Evolutionary conservation across 2,329 filamentous ascomycete species (phyloP), one percentile per base, ranked within the genome.

Genomic region (Verticillium nubilum): DNA sequence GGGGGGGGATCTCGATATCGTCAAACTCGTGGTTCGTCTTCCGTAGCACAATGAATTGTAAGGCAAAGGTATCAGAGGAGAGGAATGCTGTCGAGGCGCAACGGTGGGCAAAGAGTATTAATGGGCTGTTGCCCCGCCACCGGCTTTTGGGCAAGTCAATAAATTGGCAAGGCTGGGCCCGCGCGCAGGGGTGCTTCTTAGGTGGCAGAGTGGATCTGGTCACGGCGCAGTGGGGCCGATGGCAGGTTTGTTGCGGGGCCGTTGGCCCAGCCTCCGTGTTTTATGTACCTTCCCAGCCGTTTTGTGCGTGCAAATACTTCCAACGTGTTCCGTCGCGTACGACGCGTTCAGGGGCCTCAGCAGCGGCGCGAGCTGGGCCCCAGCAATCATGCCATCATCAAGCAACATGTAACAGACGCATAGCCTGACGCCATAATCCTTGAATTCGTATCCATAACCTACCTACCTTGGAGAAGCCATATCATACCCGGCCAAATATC

Each of bases 91-190:
- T 19, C 12, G 42, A 50, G 42, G 42, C 42, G 10, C n/a, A 50
- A 25, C 19, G 42, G 42, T 50, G 42, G 42, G 26, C 52, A 53
- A 26, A 53, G 52, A 53, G 52, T 53, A 53, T 53, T 76, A 77
- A 73, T 62, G 66, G 64, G 62, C 68, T 68, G 78, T 79, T 80
- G 77, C 76, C 78, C 77, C 74, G 78, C 78, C 78, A 80, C 76
- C 73, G 59, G 62, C 60, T 68, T 73, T 72, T 61, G 59, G 23
- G 25, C 56, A 60, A 68, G 72, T 73, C 72, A 74, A 74, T 70
- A 73, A 65, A 69, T 65, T 65, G 59, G 67, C 67, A 68, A 70
- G 70, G 72, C 71, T 74, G 72, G 72, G 62, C 50, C 33, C 60
- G 54, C 59, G 60, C 52, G 29, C 29, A 50, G 53, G 58, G 58